Conservation (phyloP, 805 yeast species). For the Candida arabinofermentans region DNA sequence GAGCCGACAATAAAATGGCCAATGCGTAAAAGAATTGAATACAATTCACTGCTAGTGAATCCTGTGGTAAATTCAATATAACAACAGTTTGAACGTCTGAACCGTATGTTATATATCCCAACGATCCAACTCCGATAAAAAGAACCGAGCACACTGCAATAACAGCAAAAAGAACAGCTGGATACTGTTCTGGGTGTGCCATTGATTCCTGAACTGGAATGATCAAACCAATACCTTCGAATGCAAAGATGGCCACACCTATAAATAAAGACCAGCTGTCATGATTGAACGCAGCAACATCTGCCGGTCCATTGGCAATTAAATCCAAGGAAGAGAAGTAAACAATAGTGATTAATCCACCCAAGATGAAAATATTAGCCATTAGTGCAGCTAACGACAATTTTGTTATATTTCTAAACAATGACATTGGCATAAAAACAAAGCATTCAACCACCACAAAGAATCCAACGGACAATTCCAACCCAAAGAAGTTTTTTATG, state of each 20-base stretch:
- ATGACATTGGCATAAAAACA: conserved; percentile 62
- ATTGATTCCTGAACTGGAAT: conserved; percentile 82
- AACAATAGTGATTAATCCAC: conserved; percentile 62
- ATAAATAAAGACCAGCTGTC: conserved; percentile 66
- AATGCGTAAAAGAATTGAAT: conserved; percentile 70
- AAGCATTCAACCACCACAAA: conserved; percentile 54
- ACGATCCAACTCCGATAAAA: conserved; percentile 58
- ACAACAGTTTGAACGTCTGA: conserved; percentile 61
- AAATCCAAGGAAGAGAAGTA: conserved; percentile 50
- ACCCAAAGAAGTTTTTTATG: conserved; percentile 43
- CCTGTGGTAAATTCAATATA: conserved; percentile 67
- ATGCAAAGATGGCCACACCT: conserved; percentile 85
- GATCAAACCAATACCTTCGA: conserved; percentile 80
- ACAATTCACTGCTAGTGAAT: conserved; percentile 52
- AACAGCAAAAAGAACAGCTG: conserved; percentile 58
- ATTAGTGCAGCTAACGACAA: conserved; percentile 66
- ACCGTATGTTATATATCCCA: conserved; percentile 74
- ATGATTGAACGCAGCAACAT: conserved; percentile 50
- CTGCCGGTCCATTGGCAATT: conserved; percentile 41
- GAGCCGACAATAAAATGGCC: conserved; percentile 74
- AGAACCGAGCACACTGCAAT: conserved; percentile 58
- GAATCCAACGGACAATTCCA: conserved; percentile 36
- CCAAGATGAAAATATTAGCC: conserved; percentile 66
- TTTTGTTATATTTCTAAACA: conserved; percentile 73
- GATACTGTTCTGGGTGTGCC: conserved; percentile 71